Percentiles rank a stretch among this genome's conserved stretches.
Conservation (phyloP, 495 filamentous ascomycete genomes). For the Margaritispora aquatica region DNA sequence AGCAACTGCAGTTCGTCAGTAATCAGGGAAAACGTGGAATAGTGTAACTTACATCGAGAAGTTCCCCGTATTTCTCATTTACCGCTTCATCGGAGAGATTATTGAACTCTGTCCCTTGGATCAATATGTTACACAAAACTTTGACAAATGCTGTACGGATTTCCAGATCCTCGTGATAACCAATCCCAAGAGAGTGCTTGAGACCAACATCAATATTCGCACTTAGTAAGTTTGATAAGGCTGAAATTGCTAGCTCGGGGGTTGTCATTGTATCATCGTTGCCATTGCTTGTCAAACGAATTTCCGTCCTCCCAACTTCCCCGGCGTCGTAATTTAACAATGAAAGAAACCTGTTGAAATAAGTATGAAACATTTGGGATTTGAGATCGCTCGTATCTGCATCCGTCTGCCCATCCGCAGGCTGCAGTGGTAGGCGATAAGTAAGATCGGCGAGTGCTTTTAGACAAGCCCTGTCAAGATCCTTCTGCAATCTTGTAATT, state of each 20-base stretch:
- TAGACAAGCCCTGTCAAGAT: conserved; percentile 57
- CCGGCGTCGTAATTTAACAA: conserved; percentile 48
- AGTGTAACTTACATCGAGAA: conserved; percentile 42
- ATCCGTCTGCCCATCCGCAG: conserved; percentile 54
- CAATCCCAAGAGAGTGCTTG: conserved; percentile 57
- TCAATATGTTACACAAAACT: conserved; percentile 59
- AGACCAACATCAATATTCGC: conserved; percentile 64
- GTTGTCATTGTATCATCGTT: conserved; percentile 30
- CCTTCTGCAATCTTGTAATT: conserved; percentile 46
- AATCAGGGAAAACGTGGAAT: not conserved
- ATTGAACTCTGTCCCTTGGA: conserved; percentile 62
- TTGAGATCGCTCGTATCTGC: conserved; percentile 57
- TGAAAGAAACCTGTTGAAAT: conserved; percentile 58
- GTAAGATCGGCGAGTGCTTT: conserved; percentile 54
- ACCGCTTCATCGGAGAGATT: conserved; percentile 56
- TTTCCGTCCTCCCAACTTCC: conserved; percentile 37
- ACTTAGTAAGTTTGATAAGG: conserved; percentile 58
- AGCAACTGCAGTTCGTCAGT: conserved; percentile 36
- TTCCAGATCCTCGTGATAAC: conserved; percentile 60
- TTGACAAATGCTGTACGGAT: conserved; percentile 62
- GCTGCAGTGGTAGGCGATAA: conserved; percentile 56
- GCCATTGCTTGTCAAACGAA: conserved; percentile 23
- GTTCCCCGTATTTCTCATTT: conserved; percentile 56
- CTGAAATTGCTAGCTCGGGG: conserved; percentile 55
- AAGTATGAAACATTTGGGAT: conserved; percentile 58